Evolutionary conservation across 352 stramenopile genomes (phyloP).

Genomic region (Phytophthora vignae): DNA sequence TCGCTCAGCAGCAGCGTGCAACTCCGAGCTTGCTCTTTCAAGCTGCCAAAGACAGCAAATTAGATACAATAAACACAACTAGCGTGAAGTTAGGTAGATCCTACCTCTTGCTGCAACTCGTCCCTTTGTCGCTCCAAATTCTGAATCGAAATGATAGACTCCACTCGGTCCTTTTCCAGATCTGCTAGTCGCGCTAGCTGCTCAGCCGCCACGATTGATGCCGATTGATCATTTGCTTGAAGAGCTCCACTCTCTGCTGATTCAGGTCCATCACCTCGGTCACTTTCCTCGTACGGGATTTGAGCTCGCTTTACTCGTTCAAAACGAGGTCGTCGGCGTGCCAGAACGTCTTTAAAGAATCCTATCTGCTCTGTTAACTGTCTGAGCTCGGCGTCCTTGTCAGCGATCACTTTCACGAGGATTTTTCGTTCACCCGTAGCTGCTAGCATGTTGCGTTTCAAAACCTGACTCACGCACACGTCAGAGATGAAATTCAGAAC

Average conservation of each 20-base stretch:
- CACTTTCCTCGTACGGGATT: constrained; percentile 2
- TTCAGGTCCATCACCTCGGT: not conserved
- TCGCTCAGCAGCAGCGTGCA: constrained; percentile 5
- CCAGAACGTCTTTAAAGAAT: constrained; percentile 72
- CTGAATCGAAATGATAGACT: constrained; percentile 26
- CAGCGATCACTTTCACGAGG: constrained; percentile 35
- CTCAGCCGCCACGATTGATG: not conserved
- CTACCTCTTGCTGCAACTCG: constrained; percentile 28
- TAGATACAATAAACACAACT: not conserved
- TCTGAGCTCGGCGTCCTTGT: constrained; percentile 43
- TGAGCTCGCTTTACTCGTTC: constrained; percentile 12
- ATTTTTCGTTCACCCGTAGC: constrained; percentile 48
- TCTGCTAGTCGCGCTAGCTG: constrained; percentile 20
- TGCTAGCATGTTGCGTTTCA: constrained; percentile 51
- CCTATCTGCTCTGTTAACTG: constrained; percentile 57
- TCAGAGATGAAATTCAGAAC: not conserved
- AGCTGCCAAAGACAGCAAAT: constrained; percentile 18
- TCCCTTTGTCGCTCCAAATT: constrained; percentile 20
- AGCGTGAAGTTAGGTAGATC: not conserved
- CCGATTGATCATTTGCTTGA: not conserved
- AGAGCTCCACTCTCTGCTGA: not conserved
- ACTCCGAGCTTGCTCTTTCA: constrained; percentile 10
- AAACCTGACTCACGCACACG: constrained; percentile 24
- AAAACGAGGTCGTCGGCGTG: constrained; percentile 34
- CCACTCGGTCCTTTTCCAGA: constrained; percentile 32